Percentiles rank a stretch among this genome's conserved stretches.
These are phyloP conservation scores for Ambrosia artemisiifolia DNA, from an alignment of 129 eudicot genomes.

Conservation along the genomic window DNA sequence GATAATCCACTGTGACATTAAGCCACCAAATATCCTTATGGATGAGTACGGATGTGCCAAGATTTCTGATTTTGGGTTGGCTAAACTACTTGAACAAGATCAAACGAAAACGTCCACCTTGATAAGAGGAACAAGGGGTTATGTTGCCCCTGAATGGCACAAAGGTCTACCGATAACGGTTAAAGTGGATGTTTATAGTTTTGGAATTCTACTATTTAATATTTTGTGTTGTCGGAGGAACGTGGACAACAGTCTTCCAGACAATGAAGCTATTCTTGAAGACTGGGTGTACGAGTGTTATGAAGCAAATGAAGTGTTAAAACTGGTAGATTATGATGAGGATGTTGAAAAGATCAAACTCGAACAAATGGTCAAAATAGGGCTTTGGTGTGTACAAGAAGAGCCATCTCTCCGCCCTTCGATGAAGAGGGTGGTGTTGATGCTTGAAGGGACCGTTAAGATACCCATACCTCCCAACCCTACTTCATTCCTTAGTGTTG, in stretches of 20 bases:
- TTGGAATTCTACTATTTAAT: conserved; percentile 33
- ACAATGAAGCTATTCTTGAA: conserved; percentile 12
- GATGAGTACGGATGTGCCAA: conserved; percentile 31
- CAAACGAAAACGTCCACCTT: conserved; percentile 20
- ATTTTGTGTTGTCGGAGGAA: conserved; percentile 30
- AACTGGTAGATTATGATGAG: conserved; percentile 9
- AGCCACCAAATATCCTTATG: conserved; percentile 39
- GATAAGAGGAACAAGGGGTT: conserved; percentile 26
- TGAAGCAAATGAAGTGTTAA: conserved; percentile 6
- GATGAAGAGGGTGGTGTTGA: conserved; percentile 17
- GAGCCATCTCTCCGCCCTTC: conserved; percentile 22
- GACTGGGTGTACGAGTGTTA: conserved; percentile 24
- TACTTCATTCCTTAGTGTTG: conserved; percentile 7
- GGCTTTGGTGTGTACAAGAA: conserved; percentile 31
- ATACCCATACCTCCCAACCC: conserved; percentile 22
- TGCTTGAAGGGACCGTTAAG: conserved; percentile 24
- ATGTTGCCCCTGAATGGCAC: conserved; percentile 32
- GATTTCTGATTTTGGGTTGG: conserved; percentile 30
- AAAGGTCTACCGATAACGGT: conserved; percentile 5
- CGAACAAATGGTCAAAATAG: conserved; percentile 20
- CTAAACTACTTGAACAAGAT: conserved; percentile 24
- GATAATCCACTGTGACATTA: conserved; percentile 45
- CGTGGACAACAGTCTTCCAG: conserved; percentile 9
- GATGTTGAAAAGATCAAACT: conserved; percentile 7
- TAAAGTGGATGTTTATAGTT: conserved; percentile 33